Conservation (phyloP, 352 stramenopile genomes). For the Aphanomyces invadans region DNA sequence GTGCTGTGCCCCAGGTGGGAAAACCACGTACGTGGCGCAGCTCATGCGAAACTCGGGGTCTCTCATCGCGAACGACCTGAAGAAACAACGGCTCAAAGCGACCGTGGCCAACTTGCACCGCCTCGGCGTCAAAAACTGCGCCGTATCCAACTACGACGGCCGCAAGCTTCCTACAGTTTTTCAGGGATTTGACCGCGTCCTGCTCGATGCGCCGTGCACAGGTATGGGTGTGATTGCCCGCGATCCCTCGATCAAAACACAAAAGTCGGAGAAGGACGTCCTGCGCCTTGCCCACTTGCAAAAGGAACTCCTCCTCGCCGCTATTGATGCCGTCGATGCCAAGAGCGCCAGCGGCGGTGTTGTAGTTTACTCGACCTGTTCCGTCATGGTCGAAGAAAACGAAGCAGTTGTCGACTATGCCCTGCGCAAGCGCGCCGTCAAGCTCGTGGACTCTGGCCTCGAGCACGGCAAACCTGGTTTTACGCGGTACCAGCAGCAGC, state of each 20-base stretch:
- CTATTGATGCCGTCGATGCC: constrained; percentile 96
- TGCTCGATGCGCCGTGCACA: constrained; percentile 98
- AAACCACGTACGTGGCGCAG: constrained; percentile 99
- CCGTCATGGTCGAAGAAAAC: constrained; percentile 89
- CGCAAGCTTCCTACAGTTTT: constrained; percentile 91
- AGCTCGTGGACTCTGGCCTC: constrained; percentile 96
- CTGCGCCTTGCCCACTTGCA: constrained; percentile 91
- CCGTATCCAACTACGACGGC: constrained; percentile 96
- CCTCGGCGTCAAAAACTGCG: constrained; percentile 97
- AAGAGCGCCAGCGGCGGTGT: constrained; percentile 95
- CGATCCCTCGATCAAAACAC: constrained; percentile 98
- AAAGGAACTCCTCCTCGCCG: constrained; percentile 98
- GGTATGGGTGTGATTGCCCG: constrained; percentile 97
- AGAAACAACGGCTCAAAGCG: constrained; percentile 94
- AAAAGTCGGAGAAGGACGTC: constrained; percentile 92
- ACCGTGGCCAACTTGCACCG: constrained; percentile 98
- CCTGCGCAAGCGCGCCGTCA: constrained; percentile 96
- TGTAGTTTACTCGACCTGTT: constrained; percentile 99
- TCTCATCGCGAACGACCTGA: constrained; percentile 99
- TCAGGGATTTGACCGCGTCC: constrained; percentile 95
- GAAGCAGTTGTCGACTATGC: constrained; percentile 99
- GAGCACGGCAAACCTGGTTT: constrained; percentile 93
- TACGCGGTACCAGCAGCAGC: constrained; percentile 92
- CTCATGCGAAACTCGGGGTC: constrained; percentile 99
- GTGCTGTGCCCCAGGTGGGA: constrained; percentile 96